Evolutionary conservation across 768 basidiomycete species (phyloP), one percentile per base, ranked within the genome.

Genomic region (Paxillus rubicundulus): DNA sequence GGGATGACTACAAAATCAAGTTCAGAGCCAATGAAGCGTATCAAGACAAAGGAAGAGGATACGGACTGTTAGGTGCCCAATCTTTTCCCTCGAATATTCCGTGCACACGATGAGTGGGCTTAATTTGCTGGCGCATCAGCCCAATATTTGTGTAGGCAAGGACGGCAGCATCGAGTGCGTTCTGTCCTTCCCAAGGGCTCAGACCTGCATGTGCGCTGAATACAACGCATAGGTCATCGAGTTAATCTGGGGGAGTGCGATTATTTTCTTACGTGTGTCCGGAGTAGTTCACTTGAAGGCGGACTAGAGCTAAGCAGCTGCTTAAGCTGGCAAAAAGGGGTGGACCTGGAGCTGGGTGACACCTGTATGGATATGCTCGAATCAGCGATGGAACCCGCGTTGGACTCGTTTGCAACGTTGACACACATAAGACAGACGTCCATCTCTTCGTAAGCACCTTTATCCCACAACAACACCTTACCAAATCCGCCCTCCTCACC

Each of bases 121-220:
- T 77, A 14, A 91, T 75, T 60, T 94, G 92, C 67, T 95, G 92
- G 14, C 92, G 82, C 21, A 94, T 75, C 7, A 84, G 82, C 0
- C 88, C 84, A 24, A 94, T 83, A 48, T 84, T 87, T 45, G 80
- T 86, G 63, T 94, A 93, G 4, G 87, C 86, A 3, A 91, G 75
- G 5, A 92, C 86, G n/a, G 89, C 90, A 1, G 92, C 92, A 62
- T 95, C 92, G 12, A 92, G 69, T 1, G 91, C 85, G 56, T 93
- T 92, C 54, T 75, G 77, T 2, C 89, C 91, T 66, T 92, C 87
- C 90, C 91, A 92, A 20, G 90, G 91, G 18, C 85, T 86, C 24
- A 87, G 72, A 1, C 83, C 84, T 4, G 88, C 89, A 63, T 90
- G 89, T 3, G 89, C 87, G 10, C 87, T 90, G 50, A 40, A 39